Conservation (phyloP, 2,329 filamentous ascomycete genomes). For the Pleurostoma richardsiae region DNA sequence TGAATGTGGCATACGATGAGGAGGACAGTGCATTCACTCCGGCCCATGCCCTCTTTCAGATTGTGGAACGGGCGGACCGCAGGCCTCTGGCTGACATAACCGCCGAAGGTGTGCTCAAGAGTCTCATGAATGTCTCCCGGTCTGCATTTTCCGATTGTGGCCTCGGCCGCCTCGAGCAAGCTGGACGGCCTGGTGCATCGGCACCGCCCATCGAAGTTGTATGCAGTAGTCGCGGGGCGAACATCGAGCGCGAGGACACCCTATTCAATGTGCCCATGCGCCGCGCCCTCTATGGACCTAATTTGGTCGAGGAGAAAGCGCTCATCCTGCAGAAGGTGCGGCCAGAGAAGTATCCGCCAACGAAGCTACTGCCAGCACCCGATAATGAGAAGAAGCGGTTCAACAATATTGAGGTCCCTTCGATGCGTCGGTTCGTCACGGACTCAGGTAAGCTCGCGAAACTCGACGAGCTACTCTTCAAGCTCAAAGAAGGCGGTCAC, state of each 20-base stretch:
- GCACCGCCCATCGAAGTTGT: constrained; percentile 82
- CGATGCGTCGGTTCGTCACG: constrained; percentile 95
- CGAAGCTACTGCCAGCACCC: constrained; percentile 68
- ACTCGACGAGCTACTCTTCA: constrained; percentile 78
- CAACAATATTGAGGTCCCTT: constrained; percentile 87
- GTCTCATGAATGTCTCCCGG: constrained; percentile 74
- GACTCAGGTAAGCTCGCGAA: constrained; percentile 95
- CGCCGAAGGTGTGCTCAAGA: constrained; percentile 64
- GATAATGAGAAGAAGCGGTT: constrained; percentile 78
- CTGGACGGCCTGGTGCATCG: constrained; percentile 69
- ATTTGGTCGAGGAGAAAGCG: constrained; percentile 62
- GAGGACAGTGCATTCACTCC: constrained; percentile 61
- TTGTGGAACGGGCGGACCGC: constrained; percentile 64
- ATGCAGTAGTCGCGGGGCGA: constrained; percentile 62
- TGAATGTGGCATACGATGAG: constrained; percentile 69
- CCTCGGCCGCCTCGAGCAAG: constrained; percentile 74
- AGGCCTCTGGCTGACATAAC: constrained; percentile 65
- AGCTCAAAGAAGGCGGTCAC: constrained; percentile 88
- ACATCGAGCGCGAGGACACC: constrained; percentile 63
- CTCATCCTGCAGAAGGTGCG: constrained; percentile 71
- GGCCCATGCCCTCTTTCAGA: constrained; percentile 74
- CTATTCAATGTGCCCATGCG: constrained; percentile 78
- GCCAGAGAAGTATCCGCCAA: constrained; percentile 56
- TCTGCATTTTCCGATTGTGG: constrained; percentile 63
- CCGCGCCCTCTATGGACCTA: constrained; percentile 66